A percentile compares a stretch with the other conserved stretches of the same genome.
phyloP scores from a whole-genome alignment of 257 asterid genomes.

The Solanum pinnatisectum region DNA sequence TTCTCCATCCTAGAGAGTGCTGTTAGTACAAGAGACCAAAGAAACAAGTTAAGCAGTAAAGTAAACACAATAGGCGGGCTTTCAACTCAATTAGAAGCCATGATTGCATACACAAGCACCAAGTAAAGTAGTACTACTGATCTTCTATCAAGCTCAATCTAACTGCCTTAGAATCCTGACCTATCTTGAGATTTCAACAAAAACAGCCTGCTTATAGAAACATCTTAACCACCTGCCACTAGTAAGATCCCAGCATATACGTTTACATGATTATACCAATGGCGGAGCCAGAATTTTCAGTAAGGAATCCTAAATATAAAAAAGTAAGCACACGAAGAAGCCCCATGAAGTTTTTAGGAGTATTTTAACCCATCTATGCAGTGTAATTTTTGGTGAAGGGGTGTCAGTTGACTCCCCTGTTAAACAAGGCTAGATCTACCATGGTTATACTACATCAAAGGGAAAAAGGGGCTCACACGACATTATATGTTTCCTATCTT shows the following conservation, averaged over 20 bases:
- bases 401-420: background rate
- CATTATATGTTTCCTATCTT: background rate
- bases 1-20: conserved; percentile 47
- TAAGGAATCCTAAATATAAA: background rate
- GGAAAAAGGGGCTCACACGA: background rate
- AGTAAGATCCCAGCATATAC: background rate
- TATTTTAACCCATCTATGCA: background rate
- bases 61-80: background rate
- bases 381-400: background rate
- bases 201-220: too few relatives aligned
- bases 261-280: background rate
- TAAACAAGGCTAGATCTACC: background rate
- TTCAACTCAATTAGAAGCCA: background rate
- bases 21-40: conserved; percentile 16
- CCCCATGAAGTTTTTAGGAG: background rate
- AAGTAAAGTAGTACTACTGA: background rate
- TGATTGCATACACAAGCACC: background rate
- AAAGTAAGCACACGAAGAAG: background rate
- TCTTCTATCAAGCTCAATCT: background rate
- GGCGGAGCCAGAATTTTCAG: background rate
- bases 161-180: background rate
- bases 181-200: background rate
- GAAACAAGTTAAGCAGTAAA: background rate
- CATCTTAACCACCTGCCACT: background rate
- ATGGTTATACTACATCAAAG: background rate